Conservation (phyloP, 305 asterid genomes). For the Ilex paraguariensis region DNA sequence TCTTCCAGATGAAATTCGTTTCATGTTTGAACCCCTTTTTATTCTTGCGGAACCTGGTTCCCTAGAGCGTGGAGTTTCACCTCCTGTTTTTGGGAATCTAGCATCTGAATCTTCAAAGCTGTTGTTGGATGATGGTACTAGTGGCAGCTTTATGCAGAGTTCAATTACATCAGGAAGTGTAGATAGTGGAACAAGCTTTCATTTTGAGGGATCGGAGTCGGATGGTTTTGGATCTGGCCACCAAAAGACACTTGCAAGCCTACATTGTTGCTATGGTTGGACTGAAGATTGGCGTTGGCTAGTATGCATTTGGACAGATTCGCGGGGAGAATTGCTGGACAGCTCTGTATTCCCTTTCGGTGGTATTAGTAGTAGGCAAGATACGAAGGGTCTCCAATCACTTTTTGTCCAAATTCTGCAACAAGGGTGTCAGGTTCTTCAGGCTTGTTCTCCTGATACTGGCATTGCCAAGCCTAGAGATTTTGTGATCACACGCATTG, state of each 20-base stretch:
- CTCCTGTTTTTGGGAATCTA: conserved; percentile 56
- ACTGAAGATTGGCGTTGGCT: conserved; percentile 99
- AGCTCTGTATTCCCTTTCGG: conserved; percentile 93
- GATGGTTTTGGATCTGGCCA: conserved; percentile 72
- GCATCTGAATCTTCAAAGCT: conserved; percentile 60
- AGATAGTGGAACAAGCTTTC: conserved; percentile 64
- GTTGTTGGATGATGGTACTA: conserved; percentile 73
- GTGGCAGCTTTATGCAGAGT: conserved; percentile 63
- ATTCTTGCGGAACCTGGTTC: conserved; percentile 97
- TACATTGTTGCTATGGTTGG: conserved; percentile 99
- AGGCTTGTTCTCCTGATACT: conserved; percentile 76
- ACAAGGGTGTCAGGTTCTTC: conserved; percentile 98
- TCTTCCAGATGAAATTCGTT: conserved; percentile 68
- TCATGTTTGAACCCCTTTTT: conserved; percentile 94
- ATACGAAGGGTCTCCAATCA: conserved; percentile 97
- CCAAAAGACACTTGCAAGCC: conserved; percentile 75
- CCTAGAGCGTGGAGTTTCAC: conserved; percentile 71
- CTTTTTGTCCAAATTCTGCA: conserved; percentile 91
- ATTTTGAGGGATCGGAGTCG: conserved; percentile 57
- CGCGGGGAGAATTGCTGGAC: conserved; percentile 97
- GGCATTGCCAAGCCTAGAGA: conserved; percentile 81
- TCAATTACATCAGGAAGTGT: conserved; percentile 67
- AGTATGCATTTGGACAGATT: conserved; percentile 97
- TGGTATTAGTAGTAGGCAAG: conserved; percentile 98
- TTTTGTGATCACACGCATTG: conserved; percentile 89